phyloP scores from a whole-genome alignment of 257 asterid species.

The Ballota nigra region DNA sequence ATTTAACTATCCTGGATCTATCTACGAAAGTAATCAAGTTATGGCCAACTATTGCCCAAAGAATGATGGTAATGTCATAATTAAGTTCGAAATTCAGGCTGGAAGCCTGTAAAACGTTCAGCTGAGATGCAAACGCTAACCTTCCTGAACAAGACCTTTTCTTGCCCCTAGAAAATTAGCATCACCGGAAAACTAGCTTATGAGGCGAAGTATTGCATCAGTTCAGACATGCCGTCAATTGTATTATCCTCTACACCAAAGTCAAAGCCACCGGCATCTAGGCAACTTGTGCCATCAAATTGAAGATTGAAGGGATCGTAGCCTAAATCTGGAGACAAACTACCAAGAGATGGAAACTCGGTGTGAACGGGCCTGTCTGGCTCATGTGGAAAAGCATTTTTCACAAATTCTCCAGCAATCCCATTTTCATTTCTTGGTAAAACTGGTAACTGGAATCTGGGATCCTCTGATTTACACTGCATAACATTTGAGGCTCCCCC shows the following conservation, averaged over 20 bases:
- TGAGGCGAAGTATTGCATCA: slow-evolving; percentile 49
- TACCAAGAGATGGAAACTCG: slow-evolving; percentile 38
- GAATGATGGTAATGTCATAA: slow-evolving; percentile 13
- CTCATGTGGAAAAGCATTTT: slow-evolving; percentile 34
- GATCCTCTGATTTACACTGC: slow-evolving; percentile 30
- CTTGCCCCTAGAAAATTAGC: slow-evolving; percentile 5
- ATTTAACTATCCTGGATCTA: neutral
- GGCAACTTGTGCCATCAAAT: slow-evolving; percentile 44
- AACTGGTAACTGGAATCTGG: slow-evolving; percentile 31
- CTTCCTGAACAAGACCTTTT: neutral
- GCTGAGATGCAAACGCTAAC: slow-evolving; percentile 14
- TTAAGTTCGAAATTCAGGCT: neutral
- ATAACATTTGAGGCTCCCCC: slow-evolving; percentile 29
- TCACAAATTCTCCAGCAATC: slow-evolving; percentile 24
- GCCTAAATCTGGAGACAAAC: slow-evolving; percentile 40
- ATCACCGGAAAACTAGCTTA: slow-evolving; percentile 22
- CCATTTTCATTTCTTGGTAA: slow-evolving; percentile 27
- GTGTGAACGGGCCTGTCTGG: slow-evolving; percentile 31
- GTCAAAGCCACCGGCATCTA: slow-evolving; percentile 35
- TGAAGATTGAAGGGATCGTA: slow-evolving; percentile 38
- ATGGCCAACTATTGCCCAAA: slow-evolving; percentile 21
- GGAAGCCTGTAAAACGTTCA: neutral
- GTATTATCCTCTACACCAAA: slow-evolving; percentile 29
- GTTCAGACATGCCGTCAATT: slow-evolving; percentile 29
- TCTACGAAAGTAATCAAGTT: slow-evolving; percentile 8